Evolutionary conservation across 768 basidiomycete genomes (phyloP).

Genomic region (Boletus pseudopeckii): DNA sequence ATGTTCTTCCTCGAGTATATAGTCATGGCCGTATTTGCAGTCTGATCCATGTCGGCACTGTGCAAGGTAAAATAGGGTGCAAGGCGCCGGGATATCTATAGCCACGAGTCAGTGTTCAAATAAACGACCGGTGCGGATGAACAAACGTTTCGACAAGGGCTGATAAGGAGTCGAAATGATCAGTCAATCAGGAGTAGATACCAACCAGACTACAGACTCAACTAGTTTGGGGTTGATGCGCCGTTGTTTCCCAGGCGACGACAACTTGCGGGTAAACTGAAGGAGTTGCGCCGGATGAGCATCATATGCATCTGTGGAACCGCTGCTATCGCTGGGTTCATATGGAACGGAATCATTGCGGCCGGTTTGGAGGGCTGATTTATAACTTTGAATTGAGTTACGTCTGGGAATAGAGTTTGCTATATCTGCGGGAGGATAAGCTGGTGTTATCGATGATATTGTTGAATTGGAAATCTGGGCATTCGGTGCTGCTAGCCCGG

Average conservation of each 20-base stretch:
- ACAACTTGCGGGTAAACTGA: slow-evolving; percentile 26
- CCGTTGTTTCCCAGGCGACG: slow-evolving; percentile 36
- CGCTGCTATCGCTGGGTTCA: slow-evolving; percentile 43
- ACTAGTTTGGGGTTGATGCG: slow-evolving; percentile 54
- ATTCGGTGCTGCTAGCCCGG: slow-evolving; percentile 11
- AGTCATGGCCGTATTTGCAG: slow-evolving; percentile 64
- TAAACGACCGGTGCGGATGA: slow-evolving; percentile 3
- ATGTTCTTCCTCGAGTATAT: slow-evolving; percentile 51
- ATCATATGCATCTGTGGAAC: slow-evolving; percentile 46
- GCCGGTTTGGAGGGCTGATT: slow-evolving; percentile 35
- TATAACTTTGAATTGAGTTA: slow-evolving; percentile 38
- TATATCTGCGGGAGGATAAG: slow-evolving; percentile 11
- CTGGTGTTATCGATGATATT: slow-evolving; percentile 2
- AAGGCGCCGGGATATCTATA: slow-evolving; percentile 58
- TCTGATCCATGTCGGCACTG: slow-evolving; percentile 55
- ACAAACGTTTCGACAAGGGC: slow-evolving; percentile 63
- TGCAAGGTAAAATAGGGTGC: slow-evolving; percentile 62
- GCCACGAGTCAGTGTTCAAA: neutral
- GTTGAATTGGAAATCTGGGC: slow-evolving; percentile 13
- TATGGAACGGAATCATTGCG: slow-evolving; percentile 34
- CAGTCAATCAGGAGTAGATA: slow-evolving; percentile 13
- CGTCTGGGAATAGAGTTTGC: slow-evolving; percentile 13
- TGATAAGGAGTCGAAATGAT: slow-evolving; percentile 27
- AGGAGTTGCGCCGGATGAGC: slow-evolving; percentile 22
- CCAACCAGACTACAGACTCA: slow-evolving; percentile 25